phyloP scores from a whole-genome alignment of 345 rosid species.

The Eucalyptus dawsonii region DNA sequence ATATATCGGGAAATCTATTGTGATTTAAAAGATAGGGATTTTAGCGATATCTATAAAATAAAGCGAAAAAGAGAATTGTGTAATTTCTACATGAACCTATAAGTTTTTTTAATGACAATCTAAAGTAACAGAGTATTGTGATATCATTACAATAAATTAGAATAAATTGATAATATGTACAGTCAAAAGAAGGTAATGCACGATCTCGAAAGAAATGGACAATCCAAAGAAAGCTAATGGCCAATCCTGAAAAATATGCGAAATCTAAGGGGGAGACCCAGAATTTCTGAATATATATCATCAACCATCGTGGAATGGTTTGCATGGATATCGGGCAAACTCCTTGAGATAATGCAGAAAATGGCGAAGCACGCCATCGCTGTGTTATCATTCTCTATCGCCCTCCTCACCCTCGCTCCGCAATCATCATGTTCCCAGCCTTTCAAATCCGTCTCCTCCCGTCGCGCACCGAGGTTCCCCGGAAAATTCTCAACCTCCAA shows the following conservation, averaged over 20 bases:
- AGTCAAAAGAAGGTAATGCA: neutral
- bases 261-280: no score
- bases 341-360: neutral
- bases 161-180: neutral
- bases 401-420: neutral
- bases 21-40: neutral
- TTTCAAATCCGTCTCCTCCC: neutral
- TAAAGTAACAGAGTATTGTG: neutral
- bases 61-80: neutral
- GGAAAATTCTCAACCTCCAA: neutral
- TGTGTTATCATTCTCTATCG: neutral
- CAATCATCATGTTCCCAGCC: neutral
- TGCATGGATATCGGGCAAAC: neutral
- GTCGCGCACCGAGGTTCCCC: neutral
- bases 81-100: neutral
- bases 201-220: neutral
- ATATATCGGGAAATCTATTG: fast-evolving
- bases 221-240: neutral
- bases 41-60: neutral
- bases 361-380: neutral
- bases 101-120: neutral
- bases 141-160: neutral
- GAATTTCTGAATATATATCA: neutral
- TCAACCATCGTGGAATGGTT: neutral
- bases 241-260: neutral